Evolutionary conservation across 2,329 filamentous ascomycete species (phyloP), one percentile per base, ranked within the genome.

Genomic region (Incumbomyces delicatus): DNA sequence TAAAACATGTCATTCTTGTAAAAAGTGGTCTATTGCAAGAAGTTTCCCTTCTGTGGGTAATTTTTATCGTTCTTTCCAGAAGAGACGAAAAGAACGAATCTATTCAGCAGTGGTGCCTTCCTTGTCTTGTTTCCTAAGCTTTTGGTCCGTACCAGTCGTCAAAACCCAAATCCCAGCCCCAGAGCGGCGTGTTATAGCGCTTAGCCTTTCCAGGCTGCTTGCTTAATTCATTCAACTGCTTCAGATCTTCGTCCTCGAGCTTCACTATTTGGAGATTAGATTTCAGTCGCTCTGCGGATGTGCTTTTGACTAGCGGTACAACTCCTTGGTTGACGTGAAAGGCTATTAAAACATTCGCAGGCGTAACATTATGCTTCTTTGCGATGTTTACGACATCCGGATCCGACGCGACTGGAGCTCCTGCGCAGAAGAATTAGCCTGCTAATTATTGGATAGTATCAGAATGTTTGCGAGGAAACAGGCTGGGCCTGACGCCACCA

Each of bases 141-240:
- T n/a, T n/a, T n/a, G 47, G 47, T 8, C 47, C 44, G 48, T 58
- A 59, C 57, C 57, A 58, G 49, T 59, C 57, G 45, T 52, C 53
- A 38, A 60, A 60, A 2, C 58, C 59, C 8, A 64, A 53, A 50
- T 63, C 60, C 16, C 51, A 61, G 13, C 62, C 62, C 50, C 52
- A 64, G 14, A 61, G 53, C 41, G 62, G 62, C 12, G 61, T 64
- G 44, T 64, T 63, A 39, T 63, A 52, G 44, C 62, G 61, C 48
- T 60, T 55, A 12, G 59, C 57, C 52, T 64, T 63, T 16, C 62
- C 60, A n/a, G n/a, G n/a, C 12, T 55, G 51, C 14, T 56, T 57
- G 38, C 61, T 61, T 22, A 65, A 31, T 2, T 49, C 52, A 46
- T 63, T 53, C 17, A 63, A 47, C 6, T 52, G 43, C 32, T 54